Percentiles rank a stretch among this genome's conserved stretches.
Conservation (phyloP, 495 filamentous ascomycete species). For the Neurospora hispaniola region DNA sequence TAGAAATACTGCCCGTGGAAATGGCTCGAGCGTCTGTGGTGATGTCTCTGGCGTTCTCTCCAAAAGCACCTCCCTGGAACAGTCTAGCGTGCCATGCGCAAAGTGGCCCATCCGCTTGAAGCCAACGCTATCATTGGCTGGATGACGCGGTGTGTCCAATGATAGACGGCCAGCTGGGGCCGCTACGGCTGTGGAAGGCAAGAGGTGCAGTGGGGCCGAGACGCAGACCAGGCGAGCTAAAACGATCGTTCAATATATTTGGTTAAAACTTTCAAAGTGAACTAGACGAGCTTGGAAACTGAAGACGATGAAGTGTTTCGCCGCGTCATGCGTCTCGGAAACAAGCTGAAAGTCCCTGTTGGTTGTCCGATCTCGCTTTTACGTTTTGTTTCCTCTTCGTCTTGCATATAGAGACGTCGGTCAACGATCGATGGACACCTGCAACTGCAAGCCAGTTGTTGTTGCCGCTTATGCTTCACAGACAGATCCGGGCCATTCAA, state of each 20-base stretch:
- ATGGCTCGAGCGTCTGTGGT: background rate
- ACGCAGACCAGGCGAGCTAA: background rate
- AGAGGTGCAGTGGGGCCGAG: background rate
- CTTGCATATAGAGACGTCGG: background rate
- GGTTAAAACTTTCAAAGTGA: background rate
- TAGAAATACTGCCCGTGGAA: background rate
- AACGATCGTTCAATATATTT: background rate
- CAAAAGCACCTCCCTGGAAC: constrained; percentile 30
- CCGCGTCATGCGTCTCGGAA: background rate
- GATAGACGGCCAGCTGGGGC: background rate
- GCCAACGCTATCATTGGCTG: background rate
- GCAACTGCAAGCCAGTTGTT: background rate
- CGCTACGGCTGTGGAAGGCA: background rate
- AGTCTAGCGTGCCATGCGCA: constrained; percentile 22
- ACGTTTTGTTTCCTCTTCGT: background rate
- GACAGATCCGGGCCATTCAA: background rate
- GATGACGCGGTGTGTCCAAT: background rate
- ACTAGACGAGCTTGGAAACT: background rate
- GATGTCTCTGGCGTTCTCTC: background rate
- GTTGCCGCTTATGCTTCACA: background rate
- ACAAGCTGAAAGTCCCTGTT: background rate
- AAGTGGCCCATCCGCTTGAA: constrained; percentile 6
- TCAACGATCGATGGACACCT: background rate
- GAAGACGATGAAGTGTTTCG: background rate
- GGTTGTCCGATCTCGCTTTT: background rate